Conservation (phyloP, 257 asterid genomes). For the Coffea canephora region DNA sequence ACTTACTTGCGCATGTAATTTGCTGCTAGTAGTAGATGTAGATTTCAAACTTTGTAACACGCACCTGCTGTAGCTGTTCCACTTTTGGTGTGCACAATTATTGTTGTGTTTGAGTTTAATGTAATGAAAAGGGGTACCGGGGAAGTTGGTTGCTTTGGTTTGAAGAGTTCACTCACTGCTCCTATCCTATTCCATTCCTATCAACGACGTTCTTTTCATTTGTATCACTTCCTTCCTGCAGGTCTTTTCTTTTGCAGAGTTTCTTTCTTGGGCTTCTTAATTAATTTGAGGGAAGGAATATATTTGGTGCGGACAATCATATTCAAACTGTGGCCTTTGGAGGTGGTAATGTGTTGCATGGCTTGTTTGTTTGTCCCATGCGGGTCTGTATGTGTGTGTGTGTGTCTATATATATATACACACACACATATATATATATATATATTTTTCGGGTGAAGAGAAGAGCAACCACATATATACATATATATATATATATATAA, state of each 20-base stretch:
- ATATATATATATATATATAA: too few species aligned
- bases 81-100: slow-evolving; percentile 22
- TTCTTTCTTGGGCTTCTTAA: not conserved
- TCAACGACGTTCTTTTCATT: not conserved
- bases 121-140: not conserved
- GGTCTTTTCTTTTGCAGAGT: not conserved
- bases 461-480: not conserved
- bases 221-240: too few species aligned
- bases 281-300: not conserved
- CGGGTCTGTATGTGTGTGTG: too few species aligned
- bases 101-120: not conserved
- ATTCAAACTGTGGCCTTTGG: not conserved
- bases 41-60: not conserved
- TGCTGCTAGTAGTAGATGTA: too few species aligned
- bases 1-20: too few species aligned
- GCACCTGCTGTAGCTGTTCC: not conserved
- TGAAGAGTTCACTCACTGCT: not conserved
- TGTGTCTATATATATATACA: too few species aligned
- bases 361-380: too few species aligned
- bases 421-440: too few species aligned
- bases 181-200: too few species aligned
- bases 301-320: not conserved
- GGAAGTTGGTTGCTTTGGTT: not conserved
- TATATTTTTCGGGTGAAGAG: too few species aligned
- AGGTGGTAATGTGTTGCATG: not conserved